Base-by-base conservation (phyloP, 192 early-diverging fungal species). In the Coemansia sp. region DNA sequence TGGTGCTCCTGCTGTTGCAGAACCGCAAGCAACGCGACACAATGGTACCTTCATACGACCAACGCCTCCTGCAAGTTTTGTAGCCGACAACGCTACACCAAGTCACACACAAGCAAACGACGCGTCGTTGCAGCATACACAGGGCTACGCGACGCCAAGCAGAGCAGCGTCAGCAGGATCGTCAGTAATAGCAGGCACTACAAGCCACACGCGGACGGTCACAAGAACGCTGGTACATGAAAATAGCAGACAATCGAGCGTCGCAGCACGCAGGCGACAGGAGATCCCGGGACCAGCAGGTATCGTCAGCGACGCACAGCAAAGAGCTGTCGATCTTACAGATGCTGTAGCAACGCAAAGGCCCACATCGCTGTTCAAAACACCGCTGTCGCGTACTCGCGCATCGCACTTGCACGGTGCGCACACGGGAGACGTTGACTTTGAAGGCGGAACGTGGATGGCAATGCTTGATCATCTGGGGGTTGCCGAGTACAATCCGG, bases 401-500 rank as follows among this genome's bases (percentile, higher is more conserved):
- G 49, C n/a, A 32, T 65, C 67, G 42, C 65, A 71, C 8, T 7
- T 52, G 7, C 40, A 61, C 15, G 48, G 9, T 17, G 69, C 64
- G 48, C 65, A 71, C 10, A 10, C 72, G 0, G 56, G 36, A 33
- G 75, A 69, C 13, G 57, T 61, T 2, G 80, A 82, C 32, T 82
- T 82, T 58, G 75, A 77, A 29, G 54, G 66, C 55, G 72, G 72
- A 11, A 77, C 80, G 14, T 82, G 80, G 80, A 62, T 68, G 9
- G 72, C 70, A 4, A 74, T 82, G 69, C 66, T 77, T 9, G 69
- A 77, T 14, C 65, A 69, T 38, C 66, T 82, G 15, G 45, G 35
- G 0, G 48, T 82, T 53, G 69, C 75, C 1, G 19, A 65, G 10
- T 82, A 82, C 64, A 65, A 38, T 25, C 66, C 75, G 11, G 40